Conservation (phyloP, 371 early-diverging fungal genomes). For the Blakeslea trispora region DNA sequence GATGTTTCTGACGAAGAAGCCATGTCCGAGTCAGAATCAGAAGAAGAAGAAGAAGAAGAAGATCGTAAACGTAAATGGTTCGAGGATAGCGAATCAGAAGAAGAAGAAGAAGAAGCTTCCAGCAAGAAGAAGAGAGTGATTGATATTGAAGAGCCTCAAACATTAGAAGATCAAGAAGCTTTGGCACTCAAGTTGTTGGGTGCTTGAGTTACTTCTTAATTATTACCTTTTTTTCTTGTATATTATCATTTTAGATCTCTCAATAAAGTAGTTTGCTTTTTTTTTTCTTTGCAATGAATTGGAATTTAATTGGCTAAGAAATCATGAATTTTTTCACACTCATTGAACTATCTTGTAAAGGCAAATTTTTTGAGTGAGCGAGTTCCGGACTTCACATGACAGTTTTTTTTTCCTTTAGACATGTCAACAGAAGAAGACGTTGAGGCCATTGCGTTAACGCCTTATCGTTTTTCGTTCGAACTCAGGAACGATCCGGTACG, state of each 20-base stretch:
- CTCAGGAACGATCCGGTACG: conserved; percentile 49
- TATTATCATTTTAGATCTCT: conserved; percentile 87
- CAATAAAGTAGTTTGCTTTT: conserved; percentile 44
- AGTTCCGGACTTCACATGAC: not conserved
- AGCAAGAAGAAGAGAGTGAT: conserved; percentile 54
- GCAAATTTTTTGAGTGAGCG: no score
- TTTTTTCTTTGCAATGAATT: no score
- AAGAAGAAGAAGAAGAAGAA: conserved; percentile 29
- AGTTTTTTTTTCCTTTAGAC: not conserved
- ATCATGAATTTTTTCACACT: no score
- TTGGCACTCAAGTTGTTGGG: conserved; percentile 24
- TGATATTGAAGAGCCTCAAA: conserved; percentile 63
- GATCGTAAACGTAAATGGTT: conserved; percentile 45
- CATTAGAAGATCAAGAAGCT: conserved; percentile 53
- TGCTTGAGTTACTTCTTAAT: conserved; percentile 6
- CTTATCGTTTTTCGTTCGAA: conserved; percentile 41
- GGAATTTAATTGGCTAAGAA: no score
- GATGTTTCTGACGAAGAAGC: conserved; percentile 30
- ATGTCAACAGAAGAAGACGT: conserved; percentile 10
- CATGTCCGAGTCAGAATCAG: conserved; percentile 29
- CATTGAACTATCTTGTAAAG: no score
- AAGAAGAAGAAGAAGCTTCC: conserved; percentile 52
- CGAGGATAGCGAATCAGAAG: conserved; percentile 27
- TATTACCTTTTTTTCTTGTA: conserved; percentile 28
- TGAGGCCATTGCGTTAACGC: conserved; percentile 23